Percentiles rank a stretch among this genome's conserved stretches.
Evolutionary conservation across 768 basidiomycete genomes (phyloP).

Genomic region (Pleurotus giganteus): DNA sequence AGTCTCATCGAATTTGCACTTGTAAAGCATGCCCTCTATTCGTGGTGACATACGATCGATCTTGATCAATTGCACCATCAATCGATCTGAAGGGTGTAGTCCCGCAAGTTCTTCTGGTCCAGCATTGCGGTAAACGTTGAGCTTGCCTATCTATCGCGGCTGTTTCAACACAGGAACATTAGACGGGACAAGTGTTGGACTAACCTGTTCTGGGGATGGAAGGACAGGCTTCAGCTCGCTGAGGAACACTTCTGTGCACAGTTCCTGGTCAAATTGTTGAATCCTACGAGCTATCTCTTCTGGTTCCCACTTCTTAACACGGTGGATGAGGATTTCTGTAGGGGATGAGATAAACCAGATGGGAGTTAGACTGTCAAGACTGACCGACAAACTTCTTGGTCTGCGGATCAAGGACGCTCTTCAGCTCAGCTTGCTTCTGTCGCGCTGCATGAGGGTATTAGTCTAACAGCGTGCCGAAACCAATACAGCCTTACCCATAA

Average conservation of each 20-base stretch:
- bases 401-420: constrained; percentile 87
- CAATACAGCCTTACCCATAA: constrained; percentile 61
- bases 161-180: not conserved
- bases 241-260: constrained; percentile 88
- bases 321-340: constrained; percentile 89
- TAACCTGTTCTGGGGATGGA: constrained; percentile 87
- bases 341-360: constrained; percentile 6
- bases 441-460: constrained; percentile 44
- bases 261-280: constrained; percentile 79
- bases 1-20: constrained; percentile 83
- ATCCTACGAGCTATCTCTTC: constrained; percentile 86
- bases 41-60: constrained; percentile 86
- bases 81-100: constrained; percentile 91
- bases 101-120: constrained; percentile 80
- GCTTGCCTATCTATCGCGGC: constrained; percentile 69
- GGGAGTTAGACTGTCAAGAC: constrained; percentile 25
- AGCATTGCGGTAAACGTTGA: constrained; percentile 87
- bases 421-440: constrained; percentile 84
- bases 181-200: constrained; percentile 11
- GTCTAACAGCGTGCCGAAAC: constrained; percentile 11
- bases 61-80: constrained; percentile 97
- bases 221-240: constrained; percentile 85
- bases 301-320: constrained; percentile 77
- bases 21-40: constrained; percentile 95
- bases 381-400: constrained; percentile 92